Evolutionary conservation across 2,329 filamentous ascomycete genomes (phyloP).

Genomic region (Penicillium sp.): DNA sequence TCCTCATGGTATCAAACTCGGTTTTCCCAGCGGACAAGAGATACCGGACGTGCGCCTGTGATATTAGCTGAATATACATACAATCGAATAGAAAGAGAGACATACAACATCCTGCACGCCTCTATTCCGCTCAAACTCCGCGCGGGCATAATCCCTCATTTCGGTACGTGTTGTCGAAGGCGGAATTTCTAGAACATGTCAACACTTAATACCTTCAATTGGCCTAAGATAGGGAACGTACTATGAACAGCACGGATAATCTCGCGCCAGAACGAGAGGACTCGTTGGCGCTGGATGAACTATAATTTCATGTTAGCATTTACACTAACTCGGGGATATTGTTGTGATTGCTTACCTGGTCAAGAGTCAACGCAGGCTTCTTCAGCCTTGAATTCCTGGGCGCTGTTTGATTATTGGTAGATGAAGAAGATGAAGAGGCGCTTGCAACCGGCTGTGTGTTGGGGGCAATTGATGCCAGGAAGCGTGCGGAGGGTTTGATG

Average conservation of each 20-base stretch:
- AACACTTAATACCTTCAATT: too few relatives aligned
- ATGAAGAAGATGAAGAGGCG: background rate
- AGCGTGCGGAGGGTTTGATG: conserved; percentile 4
- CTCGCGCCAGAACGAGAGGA: conserved; percentile 15
- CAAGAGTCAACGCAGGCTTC: conserved; percentile 11
- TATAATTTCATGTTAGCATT: background rate
- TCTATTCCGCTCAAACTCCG: conserved; percentile 43
- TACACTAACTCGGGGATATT: background rate
- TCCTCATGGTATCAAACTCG: conserved; percentile 45
- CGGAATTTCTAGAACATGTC: conserved; percentile 38
- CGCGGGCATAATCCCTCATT: conserved; percentile 39
- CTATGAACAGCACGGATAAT: conserved; percentile 15
- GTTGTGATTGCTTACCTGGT: conserved; percentile 7
- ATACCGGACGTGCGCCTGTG: conserved; percentile 41
- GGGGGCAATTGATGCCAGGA: conserved; percentile 8
- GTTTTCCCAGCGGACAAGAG: conserved; percentile 44
- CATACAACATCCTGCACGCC: conserved; percentile 40
- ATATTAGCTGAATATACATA: background rate
- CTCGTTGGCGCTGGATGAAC: conserved; percentile 15
- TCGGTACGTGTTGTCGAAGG: conserved; percentile 39
- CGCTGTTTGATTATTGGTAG: background rate
- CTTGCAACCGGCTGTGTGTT: conserved; percentile 4
- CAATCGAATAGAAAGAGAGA: background rate
- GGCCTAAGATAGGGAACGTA: too few relatives aligned
- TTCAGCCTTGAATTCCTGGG: conserved; percentile 3